These are phyloP conservation scores for Phytophthora idaei DNA, from an alignment of 352 stramenopile genomes.

Conservation along the genomic window DNA sequence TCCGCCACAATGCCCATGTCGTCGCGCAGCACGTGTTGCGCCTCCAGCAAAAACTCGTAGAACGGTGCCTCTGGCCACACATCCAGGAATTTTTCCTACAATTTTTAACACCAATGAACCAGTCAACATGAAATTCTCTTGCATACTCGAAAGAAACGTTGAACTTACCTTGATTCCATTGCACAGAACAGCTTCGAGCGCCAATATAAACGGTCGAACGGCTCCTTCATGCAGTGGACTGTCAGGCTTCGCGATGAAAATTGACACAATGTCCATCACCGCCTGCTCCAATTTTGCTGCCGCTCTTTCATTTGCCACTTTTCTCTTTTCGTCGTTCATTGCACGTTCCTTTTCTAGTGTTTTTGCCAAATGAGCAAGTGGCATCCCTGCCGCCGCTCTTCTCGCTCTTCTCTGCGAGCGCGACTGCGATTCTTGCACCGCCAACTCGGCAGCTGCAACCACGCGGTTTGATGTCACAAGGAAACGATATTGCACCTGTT, in stretches of 20 bases:
- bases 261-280: constrained; percentile 73
- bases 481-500: constrained; percentile 65
- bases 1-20: constrained; percentile 68
- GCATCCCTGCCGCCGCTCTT: constrained; percentile 27
- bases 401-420: constrained; percentile 27
- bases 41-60: constrained; percentile 73
- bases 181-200: constrained; percentile 66
- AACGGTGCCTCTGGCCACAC: constrained; percentile 77
- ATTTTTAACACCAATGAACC: background rate
- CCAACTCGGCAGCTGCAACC: constrained; percentile 54
- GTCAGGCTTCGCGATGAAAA: constrained; percentile 74
- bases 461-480: constrained; percentile 46
- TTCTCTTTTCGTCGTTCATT: constrained; percentile 36
- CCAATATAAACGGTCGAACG: constrained; percentile 58
- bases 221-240: constrained; percentile 78
- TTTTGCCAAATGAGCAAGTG: constrained; percentile 45
- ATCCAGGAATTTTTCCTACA: constrained; percentile 48
- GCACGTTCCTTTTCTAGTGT: constrained; percentile 43
- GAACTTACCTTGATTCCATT: constrained; percentile 64
- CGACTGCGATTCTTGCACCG: constrained; percentile 49
- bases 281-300: constrained; percentile 28
- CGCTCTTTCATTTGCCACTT: constrained; percentile 31
- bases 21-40: constrained; percentile 62
- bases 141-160: background rate
- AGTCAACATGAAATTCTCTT: background rate